Evolutionary conservation across 345 rosid species (phyloP).

Genomic region (Pugionium cornutum): DNA sequence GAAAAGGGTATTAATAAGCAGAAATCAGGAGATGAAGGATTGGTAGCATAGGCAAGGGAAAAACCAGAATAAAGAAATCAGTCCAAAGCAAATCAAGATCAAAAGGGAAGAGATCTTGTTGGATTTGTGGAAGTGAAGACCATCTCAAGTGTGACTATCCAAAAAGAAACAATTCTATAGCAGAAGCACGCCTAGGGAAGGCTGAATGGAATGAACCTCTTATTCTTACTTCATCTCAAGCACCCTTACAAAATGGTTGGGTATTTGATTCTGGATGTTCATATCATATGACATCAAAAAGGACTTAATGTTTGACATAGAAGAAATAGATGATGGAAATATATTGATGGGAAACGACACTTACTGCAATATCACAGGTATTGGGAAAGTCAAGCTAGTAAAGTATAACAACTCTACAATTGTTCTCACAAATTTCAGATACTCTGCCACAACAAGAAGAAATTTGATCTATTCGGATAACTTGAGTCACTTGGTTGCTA

Average conservation of each 20-base stretch:
- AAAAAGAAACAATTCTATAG: neutral
- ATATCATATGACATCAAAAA: neutral
- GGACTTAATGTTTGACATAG: neutral
- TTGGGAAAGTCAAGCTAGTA: neutral
- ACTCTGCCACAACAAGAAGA: neutral
- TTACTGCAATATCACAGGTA: neutral
- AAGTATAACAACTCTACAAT: neutral
- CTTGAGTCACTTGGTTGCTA: neutral
- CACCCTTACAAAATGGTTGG: neutral
- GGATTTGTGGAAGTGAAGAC: neutral
- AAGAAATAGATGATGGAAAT: neutral
- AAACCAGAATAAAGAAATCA: neutral
- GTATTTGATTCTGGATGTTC: slow-evolving; percentile 1
- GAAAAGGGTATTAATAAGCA: too few species aligned
- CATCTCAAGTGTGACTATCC: neutral
- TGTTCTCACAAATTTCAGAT: too few species aligned
- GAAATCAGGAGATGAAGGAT: too few species aligned
- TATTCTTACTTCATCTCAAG: neutral
- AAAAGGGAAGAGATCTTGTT: neutral
- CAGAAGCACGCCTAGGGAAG: neutral
- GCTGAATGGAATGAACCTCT: neutral
- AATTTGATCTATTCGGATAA: neutral
- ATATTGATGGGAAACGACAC: neutral
- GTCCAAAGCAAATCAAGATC: neutral
- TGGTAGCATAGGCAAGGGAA: too few species aligned